Percentiles rank a stretch among this genome's conserved stretches.
These are phyloP conservation scores for Plasmodium relictum DNA, from an alignment of 169 alveolate genomes.

Conservation along the genomic window DNA sequence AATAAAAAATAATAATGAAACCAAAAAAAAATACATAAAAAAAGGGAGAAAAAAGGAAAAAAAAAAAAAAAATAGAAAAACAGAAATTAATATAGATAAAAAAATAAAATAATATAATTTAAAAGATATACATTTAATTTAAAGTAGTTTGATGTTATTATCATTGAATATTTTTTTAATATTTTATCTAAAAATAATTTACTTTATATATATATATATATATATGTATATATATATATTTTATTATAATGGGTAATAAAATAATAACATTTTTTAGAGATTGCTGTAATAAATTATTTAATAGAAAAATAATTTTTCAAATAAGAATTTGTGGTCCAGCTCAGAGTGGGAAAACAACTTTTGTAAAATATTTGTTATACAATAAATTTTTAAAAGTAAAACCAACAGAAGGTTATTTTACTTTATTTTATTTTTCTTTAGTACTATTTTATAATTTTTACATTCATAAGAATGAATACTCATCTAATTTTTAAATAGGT, in stretches of 20 bases:
- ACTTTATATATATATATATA: conserved; percentile 7
- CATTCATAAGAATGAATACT: no score
- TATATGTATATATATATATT: neutral
- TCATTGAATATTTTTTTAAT: no score
- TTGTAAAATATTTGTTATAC: conserved; percentile 40
- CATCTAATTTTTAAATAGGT: conserved; percentile 14
- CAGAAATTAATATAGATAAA: neutral
- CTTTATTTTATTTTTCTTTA: no score
- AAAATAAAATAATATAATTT: no score
- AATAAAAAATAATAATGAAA: no score
- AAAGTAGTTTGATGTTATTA: no score
- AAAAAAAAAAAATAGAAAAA: neutral
- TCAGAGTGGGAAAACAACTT: conserved; percentile 74
- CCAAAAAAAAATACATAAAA: no score
- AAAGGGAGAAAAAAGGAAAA: neutral
- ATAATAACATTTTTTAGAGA: conserved; percentile 27
- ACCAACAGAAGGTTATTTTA: conserved; percentile 72
- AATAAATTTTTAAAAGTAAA: conserved; percentile 66
- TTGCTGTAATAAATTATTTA: conserved; percentile 53
- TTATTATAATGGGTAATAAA: conserved; percentile 46
- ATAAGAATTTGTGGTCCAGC: conserved; percentile 76
- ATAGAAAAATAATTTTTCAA: conserved; percentile 51
- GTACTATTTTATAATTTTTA: no score
- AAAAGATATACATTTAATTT: no score
- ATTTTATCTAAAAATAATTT: no score